Conservation (phyloP, 2,329 filamentous ascomycete species). For the Trichoderma endophyticum region DNA sequence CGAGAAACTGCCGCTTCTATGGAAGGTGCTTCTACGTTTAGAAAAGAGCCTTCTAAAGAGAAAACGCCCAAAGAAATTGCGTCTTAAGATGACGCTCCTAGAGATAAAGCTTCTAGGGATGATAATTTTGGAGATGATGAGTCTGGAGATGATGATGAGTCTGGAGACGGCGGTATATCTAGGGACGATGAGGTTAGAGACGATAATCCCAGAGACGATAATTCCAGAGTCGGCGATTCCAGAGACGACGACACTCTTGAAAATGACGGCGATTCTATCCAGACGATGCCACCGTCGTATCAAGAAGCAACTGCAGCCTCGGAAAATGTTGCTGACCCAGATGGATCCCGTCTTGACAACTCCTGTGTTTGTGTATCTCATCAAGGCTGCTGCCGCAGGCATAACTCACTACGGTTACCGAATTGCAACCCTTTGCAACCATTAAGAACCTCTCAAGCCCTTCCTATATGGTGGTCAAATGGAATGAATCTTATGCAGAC, state of each 20-base stretch:
- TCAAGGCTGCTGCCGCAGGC: conserved; percentile 13
- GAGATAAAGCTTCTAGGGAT: neutral
- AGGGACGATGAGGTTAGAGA: neutral
- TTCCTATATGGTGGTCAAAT: neutral
- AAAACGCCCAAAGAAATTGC: no score
- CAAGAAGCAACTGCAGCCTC: neutral
- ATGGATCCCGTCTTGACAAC: neutral
- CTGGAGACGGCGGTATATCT: neutral
- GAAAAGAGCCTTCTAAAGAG: no score
- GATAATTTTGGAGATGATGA: neutral
- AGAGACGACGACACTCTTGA: neutral
- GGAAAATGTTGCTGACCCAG: neutral
- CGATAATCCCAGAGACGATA: neutral
- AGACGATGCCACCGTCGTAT: neutral
- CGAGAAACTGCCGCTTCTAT: neutral
- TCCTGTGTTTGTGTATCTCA: conserved; percentile 2
- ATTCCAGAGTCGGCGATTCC: neutral
- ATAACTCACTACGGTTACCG: neutral
- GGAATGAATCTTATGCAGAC: neutral
- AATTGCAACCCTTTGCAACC: neutral
- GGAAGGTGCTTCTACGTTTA: neutral
- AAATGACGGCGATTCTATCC: neutral
- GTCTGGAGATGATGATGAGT: no score
- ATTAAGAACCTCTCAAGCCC: neutral
- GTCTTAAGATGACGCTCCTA: no score